These are phyloP conservation scores for Dorcoceras hygrometricum DNA, from an alignment of 257 asterid species.

Conservation along the genomic window DNA sequence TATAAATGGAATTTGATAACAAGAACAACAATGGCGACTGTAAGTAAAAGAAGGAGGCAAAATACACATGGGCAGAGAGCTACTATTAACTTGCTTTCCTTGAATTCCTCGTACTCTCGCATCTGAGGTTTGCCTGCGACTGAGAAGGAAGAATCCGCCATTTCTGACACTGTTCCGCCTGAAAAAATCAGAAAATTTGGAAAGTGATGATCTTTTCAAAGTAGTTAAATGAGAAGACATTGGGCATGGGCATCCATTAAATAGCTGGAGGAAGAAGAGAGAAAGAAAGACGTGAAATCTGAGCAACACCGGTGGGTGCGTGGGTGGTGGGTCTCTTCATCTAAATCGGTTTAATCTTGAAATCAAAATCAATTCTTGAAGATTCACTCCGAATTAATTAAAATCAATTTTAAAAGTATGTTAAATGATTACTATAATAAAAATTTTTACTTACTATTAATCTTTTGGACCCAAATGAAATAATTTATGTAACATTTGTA, in stretches of 20 bases:
- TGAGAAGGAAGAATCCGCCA: slow-evolving; percentile 42
- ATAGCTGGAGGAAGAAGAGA: background rate
- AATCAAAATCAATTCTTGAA: too few species aligned
- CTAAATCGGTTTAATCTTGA: too few species aligned
- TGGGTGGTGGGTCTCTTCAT: too few species aligned
- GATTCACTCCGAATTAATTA: too few species aligned
- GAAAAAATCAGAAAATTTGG: slow-evolving; percentile 13
- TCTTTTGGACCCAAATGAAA: too few species aligned
- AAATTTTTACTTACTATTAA: too few species aligned
- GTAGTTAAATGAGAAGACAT: slow-evolving; percentile 39
- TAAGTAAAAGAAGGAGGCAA: slow-evolving; percentile 50
- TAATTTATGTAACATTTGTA: too few species aligned
- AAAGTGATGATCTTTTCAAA: slow-evolving; percentile 21
- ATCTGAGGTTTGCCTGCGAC: slow-evolving; percentile 31
- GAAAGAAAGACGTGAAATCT: background rate
- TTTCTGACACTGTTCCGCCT: slow-evolving; percentile 26
- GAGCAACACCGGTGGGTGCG: too few species aligned
- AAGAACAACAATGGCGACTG: slow-evolving; percentile 46
- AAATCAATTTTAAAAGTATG: too few species aligned
- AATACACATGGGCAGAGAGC: slow-evolving; percentile 77
- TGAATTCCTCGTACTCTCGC: slow-evolving; percentile 42
- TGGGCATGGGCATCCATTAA: slow-evolving; percentile 30
- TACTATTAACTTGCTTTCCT: slow-evolving; percentile 58
- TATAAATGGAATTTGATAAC: slow-evolving; percentile 63
- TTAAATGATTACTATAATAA: too few species aligned